phyloP scores from a whole-genome alignment of 495 filamentous ascomycete genomes.

The Aspergillus olivimuriae region DNA sequence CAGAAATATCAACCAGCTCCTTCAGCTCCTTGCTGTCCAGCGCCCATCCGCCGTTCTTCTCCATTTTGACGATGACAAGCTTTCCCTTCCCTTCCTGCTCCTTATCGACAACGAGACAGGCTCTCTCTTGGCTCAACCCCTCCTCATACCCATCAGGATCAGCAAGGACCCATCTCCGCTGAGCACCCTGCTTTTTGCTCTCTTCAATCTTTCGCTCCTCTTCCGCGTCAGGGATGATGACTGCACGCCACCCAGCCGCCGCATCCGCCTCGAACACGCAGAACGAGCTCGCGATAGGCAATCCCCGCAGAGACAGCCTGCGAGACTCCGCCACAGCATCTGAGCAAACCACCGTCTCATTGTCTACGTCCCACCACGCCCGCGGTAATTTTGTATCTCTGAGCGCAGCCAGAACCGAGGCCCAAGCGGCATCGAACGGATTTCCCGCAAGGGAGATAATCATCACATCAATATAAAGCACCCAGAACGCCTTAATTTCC shows the following conservation, averaged over 20 bases:
- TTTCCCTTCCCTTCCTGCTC: slow-evolving; percentile 40
- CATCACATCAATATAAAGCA: slow-evolving; percentile 85
- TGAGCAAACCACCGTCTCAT: slow-evolving; percentile 70
- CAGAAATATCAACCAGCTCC: slow-evolving; percentile 45
- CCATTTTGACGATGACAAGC: slow-evolving; percentile 58
- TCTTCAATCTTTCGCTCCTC: slow-evolving; percentile 34
- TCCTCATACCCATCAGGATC: slow-evolving; percentile 93
- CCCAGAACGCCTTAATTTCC: slow-evolving; percentile 82
- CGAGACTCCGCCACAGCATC: slow-evolving; percentile 42
- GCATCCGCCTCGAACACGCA: slow-evolving; percentile 67
- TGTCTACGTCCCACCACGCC: slow-evolving; percentile 81
- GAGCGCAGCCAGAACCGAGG: slow-evolving; percentile 75
- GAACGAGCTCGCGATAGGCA: slow-evolving; percentile 69
- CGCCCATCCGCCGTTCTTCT: slow-evolving; percentile 73
- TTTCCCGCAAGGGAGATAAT: slow-evolving; percentile 89
- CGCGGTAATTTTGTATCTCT: slow-evolving; percentile 69
- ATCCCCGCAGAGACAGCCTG: slow-evolving; percentile 45
- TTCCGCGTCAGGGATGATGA: slow-evolving; percentile 35
- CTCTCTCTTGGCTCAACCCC: slow-evolving; percentile 63
- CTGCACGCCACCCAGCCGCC: slow-evolving; percentile 32
- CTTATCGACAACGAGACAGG: slow-evolving; percentile 68
- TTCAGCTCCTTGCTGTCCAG: slow-evolving; percentile 51
- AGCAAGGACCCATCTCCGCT: slow-evolving; percentile 66
- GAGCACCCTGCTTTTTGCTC: slow-evolving; percentile 26
- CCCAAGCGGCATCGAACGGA: slow-evolving; percentile 85